Percentiles rank a stretch among this genome's conserved stretches.
Conservation (phyloP, 352 stramenopile genomes). For the Pythium volutum region DNA sequence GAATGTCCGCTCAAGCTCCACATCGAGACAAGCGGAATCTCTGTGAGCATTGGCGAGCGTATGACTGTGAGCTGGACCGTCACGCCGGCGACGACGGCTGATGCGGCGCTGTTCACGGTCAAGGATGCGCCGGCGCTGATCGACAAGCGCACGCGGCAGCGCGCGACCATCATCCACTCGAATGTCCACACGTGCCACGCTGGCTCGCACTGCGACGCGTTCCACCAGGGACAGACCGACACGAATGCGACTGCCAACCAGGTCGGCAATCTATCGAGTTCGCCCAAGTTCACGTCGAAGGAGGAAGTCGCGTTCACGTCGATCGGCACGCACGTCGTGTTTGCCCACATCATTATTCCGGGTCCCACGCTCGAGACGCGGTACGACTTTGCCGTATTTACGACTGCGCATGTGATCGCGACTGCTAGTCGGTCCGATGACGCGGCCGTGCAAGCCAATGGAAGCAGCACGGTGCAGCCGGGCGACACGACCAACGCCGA, state of each 20-base stretch:
- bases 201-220: slow-evolving; percentile 22
- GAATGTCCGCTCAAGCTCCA: slow-evolving; percentile 27
- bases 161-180: slow-evolving; percentile 25
- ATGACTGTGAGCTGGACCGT: slow-evolving; percentile 27
- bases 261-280: slow-evolving; percentile 22
- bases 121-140: slow-evolving; percentile 10
- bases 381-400: slow-evolving; percentile 37
- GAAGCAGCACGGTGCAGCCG: neutral
- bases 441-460: slow-evolving; percentile 1
- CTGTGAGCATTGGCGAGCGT: slow-evolving; percentile 8
- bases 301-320: slow-evolving; percentile 27
- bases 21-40: neutral
- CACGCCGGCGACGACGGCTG: neutral
- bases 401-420: slow-evolving; percentile 13
- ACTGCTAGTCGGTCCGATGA: neutral
- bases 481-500: neutral
- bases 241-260: slow-evolving; percentile 27
- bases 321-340: slow-evolving; percentile 27
- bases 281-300: slow-evolving; percentile 9
- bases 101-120: slow-evolving; percentile 12
- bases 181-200: slow-evolving; percentile 26
- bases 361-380: slow-evolving; percentile 13
- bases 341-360: slow-evolving; percentile 35
- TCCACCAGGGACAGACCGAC: slow-evolving; percentile 16
- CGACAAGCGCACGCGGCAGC: slow-evolving; percentile 16